Evolutionary conservation across 2,329 filamentous ascomycete genomes (phyloP).

Genomic region (Calonectria pauciramosa): DNA sequence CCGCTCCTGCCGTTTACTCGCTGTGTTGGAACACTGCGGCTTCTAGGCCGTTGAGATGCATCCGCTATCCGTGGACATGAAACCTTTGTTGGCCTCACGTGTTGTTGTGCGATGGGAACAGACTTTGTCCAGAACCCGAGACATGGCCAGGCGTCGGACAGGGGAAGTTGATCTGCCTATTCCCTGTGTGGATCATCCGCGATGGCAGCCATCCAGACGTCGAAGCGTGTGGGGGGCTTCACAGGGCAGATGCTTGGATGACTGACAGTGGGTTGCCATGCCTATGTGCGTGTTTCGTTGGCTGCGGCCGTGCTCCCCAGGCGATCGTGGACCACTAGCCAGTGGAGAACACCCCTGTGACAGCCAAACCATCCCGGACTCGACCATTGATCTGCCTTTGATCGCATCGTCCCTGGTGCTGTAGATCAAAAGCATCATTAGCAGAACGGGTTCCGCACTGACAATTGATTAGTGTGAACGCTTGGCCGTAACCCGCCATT

Average conservation of each 20-base stretch:
- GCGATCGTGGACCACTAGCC: constrained; percentile 28
- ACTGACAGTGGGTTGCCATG: constrained; percentile 33
- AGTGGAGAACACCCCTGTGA: constrained; percentile 22
- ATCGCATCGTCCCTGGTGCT: not conserved
- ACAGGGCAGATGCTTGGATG: constrained; percentile 40
- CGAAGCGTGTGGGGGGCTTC: constrained; percentile 36
- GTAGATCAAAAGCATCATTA: not conserved
- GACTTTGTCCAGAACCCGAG: constrained; percentile 38
- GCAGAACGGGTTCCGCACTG: not conserved
- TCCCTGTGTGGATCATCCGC: constrained; percentile 32
- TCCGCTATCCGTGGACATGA: constrained; percentile 44
- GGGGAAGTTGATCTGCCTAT: constrained; percentile 37
- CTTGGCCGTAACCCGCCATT: not conserved
- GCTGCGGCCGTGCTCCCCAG: constrained; percentile 35
- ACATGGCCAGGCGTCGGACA: constrained; percentile 42
- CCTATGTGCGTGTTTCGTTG: constrained; percentile 34
- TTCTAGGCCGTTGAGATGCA: constrained; percentile 41
- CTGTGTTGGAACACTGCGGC: constrained; percentile 35
- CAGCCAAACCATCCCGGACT: not conserved
- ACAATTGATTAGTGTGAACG: not conserved
- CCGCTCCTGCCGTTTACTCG: constrained; percentile 24
- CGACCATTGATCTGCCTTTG: constrained; percentile 6
- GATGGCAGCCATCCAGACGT: constrained; percentile 38
- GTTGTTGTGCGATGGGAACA: constrained; percentile 42
- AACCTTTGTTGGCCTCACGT: constrained; percentile 45